Percentiles rank a stretch among this genome's conserved stretches.
phyloP scores from a whole-genome alignment of 768 basidiomycete genomes.

The Rhizopogon rudus region DNA sequence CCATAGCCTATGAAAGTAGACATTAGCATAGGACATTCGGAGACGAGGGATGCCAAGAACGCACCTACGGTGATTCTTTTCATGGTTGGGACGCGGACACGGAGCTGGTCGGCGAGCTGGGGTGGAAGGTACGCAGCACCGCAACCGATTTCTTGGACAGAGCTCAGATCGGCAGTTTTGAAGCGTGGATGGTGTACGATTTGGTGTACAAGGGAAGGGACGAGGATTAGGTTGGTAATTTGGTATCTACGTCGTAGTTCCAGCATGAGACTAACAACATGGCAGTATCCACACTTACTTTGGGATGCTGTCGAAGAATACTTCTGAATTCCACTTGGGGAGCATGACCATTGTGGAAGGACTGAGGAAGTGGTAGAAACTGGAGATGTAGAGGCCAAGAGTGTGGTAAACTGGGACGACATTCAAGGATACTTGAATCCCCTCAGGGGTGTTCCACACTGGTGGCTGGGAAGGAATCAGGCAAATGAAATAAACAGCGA shows the following conservation, averaged over 20 bases:
- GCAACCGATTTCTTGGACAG: conserved; percentile 31
- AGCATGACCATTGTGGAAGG: conserved; percentile 45
- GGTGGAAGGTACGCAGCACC: conserved; percentile 62
- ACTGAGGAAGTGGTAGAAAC: conserved; percentile 37
- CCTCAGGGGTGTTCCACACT: conserved; percentile 30
- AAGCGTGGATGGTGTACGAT: conserved; percentile 43
- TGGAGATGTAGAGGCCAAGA: conserved; percentile 47
- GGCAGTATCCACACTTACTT: conserved; percentile 34
- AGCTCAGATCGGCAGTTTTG: conserved; percentile 43
- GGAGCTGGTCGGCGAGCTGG: conserved; percentile 36
- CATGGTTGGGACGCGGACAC: conserved; percentile 23
- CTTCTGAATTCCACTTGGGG: conserved; percentile 48
- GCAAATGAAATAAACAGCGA: background rate
- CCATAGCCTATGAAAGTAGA: conserved; percentile 44
- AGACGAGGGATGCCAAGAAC: background rate
- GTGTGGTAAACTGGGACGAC: conserved; percentile 61
- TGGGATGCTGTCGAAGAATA: conserved; percentile 44
- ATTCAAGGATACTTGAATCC: conserved; percentile 38
- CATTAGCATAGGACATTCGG: background rate
- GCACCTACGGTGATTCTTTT: conserved; percentile 37
- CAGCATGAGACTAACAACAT: background rate
- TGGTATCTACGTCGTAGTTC: conserved; percentile 35
- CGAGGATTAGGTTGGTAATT: conserved; percentile 38
- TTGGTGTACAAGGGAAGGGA: conserved; percentile 57
- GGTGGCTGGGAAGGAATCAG: conserved; percentile 24